A percentile compares a stretch with the other conserved stretches of the same genome.
phyloP scores from a whole-genome alignment of 2,329 filamentous ascomycete species.

The Fusarium keratoplasticum region DNA sequence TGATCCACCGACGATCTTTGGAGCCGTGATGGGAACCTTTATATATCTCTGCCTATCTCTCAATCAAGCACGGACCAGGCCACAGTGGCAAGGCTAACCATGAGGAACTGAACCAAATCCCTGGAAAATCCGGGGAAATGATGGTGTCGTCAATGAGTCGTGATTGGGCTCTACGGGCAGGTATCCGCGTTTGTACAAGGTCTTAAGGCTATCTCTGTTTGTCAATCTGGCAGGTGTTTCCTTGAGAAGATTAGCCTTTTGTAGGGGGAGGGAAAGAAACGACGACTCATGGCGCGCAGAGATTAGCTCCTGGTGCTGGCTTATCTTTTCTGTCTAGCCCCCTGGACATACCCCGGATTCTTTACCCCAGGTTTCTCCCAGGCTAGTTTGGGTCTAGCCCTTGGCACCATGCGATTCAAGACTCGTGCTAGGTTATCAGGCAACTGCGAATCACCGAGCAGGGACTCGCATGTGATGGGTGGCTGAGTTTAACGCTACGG shows the following conservation, averaged over 20 bases:
- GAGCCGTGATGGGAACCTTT: constrained; percentile 1
- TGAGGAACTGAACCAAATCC: background rate
- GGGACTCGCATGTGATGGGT: background rate
- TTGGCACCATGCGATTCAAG: background rate
- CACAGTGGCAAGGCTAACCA: background rate
- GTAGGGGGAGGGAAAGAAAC: background rate
- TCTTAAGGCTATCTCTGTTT: background rate
- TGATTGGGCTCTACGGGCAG: constrained; percentile 29
- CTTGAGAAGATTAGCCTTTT: background rate
- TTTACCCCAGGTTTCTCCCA: background rate
- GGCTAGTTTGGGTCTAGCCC: background rate
- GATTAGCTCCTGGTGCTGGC: background rate
- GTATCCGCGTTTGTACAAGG: constrained; percentile 17
- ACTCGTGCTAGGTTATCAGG: background rate
- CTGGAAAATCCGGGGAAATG: background rate
- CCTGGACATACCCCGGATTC: background rate
- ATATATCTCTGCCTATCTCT: background rate
- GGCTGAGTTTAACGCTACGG: constrained; percentile 1
- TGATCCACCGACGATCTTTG: background rate
- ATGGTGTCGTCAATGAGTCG: background rate
- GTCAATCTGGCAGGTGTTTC: background rate
- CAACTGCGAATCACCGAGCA: background rate
- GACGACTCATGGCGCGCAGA: background rate
- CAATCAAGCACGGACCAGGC: background rate
- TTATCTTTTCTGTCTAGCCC: background rate